phyloP scores from a whole-genome alignment of 1,284 basidiomycete species.

The Phellopilus nigrolimitatus region DNA sequence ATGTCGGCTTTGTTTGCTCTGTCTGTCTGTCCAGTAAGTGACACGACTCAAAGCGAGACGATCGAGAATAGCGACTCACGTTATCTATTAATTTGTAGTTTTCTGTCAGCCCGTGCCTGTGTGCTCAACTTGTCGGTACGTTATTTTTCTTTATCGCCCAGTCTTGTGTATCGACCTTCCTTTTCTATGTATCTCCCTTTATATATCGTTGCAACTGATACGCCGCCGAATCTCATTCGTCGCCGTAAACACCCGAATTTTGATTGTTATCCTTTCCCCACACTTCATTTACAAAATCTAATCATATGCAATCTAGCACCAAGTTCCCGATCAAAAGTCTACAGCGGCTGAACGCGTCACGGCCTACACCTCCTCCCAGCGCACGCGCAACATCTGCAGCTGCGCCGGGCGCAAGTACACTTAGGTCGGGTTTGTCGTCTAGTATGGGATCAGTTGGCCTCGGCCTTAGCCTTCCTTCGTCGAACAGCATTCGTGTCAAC shows the following conservation, averaged over 20 bases:
- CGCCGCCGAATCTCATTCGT: not conserved
- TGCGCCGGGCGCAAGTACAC: not conserved
- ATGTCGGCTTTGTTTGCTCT: constrained; percentile 97
- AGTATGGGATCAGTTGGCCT: constrained; percentile 1
- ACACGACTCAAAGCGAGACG: not conserved
- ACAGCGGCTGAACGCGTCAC: constrained; percentile 67
- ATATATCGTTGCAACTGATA: not conserved
- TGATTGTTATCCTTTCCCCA: not conserved
- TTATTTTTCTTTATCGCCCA: constrained; percentile 14
- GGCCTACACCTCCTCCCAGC: constrained; percentile 29
- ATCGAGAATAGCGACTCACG: not conserved
- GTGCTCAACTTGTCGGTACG: constrained; percentile 87
- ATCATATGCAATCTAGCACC: constrained; percentile 48
- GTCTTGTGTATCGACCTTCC: not conserved
- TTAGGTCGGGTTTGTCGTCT: not conserved
- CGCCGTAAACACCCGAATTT: constrained; percentile 13
- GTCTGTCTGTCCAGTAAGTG: constrained; percentile 89
- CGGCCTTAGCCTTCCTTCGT: not conserved
- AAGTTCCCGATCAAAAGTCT: constrained; percentile 90
- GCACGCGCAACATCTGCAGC: not conserved
- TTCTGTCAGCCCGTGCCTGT: constrained; percentile 92
- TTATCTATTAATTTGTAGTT: constrained; percentile 43
- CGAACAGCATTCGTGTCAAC: constrained; percentile 10
- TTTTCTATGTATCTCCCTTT: not conserved
- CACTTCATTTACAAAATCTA: constrained; percentile 1